Evolutionary conservation across 208 protist genomes (phyloP).

Genomic region (Crithidia sp.): DNA sequence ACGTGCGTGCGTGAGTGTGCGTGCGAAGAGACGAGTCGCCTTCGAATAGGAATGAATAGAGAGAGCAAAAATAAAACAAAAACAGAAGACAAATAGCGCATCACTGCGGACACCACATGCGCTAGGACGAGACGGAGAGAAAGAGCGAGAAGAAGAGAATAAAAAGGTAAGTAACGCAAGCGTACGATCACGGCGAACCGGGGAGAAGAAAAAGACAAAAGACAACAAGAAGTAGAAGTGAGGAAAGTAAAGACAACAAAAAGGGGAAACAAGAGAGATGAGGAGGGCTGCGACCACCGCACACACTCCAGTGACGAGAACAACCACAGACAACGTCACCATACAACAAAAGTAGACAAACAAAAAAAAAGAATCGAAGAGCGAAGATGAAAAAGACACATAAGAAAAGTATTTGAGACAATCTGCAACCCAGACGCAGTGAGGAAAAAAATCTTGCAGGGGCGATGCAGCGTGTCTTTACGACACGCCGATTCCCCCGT

Average conservation of each 20-base stretch:
- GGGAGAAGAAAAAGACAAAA: conserved; percentile 20
- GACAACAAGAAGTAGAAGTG: conserved; percentile 3
- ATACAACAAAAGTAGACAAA: conserved; percentile 2
- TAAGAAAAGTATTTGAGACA: background rate
- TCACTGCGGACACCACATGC: too few relatives aligned
- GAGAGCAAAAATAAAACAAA: too few relatives aligned
- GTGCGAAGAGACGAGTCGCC: too few relatives aligned
- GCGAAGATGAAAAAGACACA: background rate
- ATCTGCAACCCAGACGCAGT: background rate
- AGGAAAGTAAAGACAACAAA: conserved; percentile 1
- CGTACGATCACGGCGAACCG: conserved; percentile 5
- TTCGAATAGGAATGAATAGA: too few relatives aligned
- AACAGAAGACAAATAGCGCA: too few relatives aligned
- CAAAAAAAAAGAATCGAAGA: background rate
- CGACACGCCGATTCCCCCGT: too few relatives aligned
- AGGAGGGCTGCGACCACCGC: background rate
- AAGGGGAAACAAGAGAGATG: background rate
- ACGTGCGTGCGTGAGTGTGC: background rate
- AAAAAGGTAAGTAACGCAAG: conserved; percentile 13
- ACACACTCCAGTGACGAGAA: background rate
- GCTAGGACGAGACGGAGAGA: background rate
- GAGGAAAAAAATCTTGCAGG: background rate
- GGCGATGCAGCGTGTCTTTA: background rate
- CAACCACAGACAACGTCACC: background rate
- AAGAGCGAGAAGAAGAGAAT: conserved; percentile 13